Base-by-base conservation (phyloP, 192 early-diverging fungal genomes). In the Rhizoclosmatium globosum region DNA sequence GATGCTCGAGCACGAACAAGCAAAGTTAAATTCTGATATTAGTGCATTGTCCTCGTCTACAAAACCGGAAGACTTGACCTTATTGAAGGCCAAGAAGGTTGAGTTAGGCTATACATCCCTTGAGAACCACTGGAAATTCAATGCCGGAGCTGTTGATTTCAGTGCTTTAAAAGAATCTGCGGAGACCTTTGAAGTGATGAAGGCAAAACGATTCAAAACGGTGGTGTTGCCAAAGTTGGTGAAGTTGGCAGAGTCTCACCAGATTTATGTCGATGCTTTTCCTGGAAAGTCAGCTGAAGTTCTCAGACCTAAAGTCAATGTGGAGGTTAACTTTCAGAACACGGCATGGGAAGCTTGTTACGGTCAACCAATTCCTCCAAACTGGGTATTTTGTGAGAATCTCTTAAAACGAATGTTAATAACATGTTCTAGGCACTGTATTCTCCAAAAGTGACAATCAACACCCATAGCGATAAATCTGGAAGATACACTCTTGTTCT, bases 261-360 rank as follows among this genome's bases (percentile, higher is more conserved):
- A 66, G 13, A 65, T 88, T 21, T 80, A 86, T 56, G 81, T 70
- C 0, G 85, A 89, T 61, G 83, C 73, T 4, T 76, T 87, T 47
- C 83, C 82, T 7, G 64, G 65, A 15, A 64, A 47, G 45, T 38
- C 44, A 1, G 67, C 74, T 41, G 59, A 68, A 11, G 17, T 71
- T 31, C 4, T 68, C 3, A 62, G 15, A 4, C 86, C 85, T 2
- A 61, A 44, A 4, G 79, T 85, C 65, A 79, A 84, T 62, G 45
- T 89, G n/a, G 82, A 87, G 71, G 58, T 87, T 42, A 85, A 87
- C 68, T 89, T 87, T 73, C 53, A 69, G 44, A 85, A 83, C 68
- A 86, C 83, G 6, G 58, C 77, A 2, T 89, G 88, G 88, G 73
- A 83, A 42, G 81, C 74, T 6, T 64, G 77, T 13, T 79, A 77